Conservation (phyloP, 2,329 filamentous ascomycete species). For the Colletotrichum tofieldiae region DNA sequence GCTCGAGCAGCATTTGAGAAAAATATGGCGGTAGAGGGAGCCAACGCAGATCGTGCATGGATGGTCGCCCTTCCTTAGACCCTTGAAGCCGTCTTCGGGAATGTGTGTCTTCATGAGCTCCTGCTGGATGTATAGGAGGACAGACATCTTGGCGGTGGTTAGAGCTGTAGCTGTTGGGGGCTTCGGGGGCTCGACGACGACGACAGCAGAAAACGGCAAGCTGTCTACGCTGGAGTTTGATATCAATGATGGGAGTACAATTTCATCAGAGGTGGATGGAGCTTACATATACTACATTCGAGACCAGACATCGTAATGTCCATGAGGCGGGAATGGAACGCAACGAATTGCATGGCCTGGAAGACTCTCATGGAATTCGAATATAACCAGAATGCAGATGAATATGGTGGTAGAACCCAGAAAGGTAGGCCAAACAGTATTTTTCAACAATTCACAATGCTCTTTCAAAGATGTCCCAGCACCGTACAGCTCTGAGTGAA, state of each 20-base stretch:
- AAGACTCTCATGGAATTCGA: not conserved
- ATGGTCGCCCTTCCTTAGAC: no score
- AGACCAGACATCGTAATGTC: not conserved
- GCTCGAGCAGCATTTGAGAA: not conserved
- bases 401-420: accelerated
- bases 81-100: not conserved
- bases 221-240: no score
- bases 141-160: not conserved
- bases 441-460: not conserved
- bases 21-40: not conserved
- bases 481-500: not conserved
- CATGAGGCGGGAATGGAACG: not conserved
- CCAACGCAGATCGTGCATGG: not conserved
- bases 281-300: not conserved
- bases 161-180: not conserved
- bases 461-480: not conserved
- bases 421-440: accelerated
- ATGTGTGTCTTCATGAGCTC: not conserved
- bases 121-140: not conserved
- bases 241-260: not conserved
- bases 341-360: not conserved
- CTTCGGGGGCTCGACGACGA: not conserved
- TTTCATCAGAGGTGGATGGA: not conserved
- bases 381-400: not conserved
- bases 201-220: not conserved